These are phyloP conservation scores for Boletus pseudo-olivaceus DNA, from an alignment of 768 basidiomycete genomes.

Conservation along the genomic window DNA sequence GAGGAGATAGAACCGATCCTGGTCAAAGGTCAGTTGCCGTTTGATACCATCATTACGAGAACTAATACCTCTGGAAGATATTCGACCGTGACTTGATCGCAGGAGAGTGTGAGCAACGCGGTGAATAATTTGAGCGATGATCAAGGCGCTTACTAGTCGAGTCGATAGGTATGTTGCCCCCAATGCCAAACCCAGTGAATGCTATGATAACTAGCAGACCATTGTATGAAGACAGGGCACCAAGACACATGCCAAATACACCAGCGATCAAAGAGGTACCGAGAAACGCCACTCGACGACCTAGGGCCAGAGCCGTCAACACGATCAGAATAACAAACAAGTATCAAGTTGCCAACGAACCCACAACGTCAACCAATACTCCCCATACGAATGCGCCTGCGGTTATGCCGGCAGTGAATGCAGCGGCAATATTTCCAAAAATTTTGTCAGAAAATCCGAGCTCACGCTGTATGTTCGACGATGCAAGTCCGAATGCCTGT, in stretches of 20 bases:
- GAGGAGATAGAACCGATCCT: slow-evolving; percentile 17
- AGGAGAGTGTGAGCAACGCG: too few species aligned
- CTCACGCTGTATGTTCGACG: slow-evolving; percentile 1
- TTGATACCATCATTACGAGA: too few species aligned
- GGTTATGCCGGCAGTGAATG: slow-evolving; percentile 1
- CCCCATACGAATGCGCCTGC: slow-evolving; percentile 1
- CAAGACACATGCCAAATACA: slow-evolving; percentile 12
- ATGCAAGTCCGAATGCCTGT: background rate
- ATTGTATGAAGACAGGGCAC: slow-evolving; percentile 9
- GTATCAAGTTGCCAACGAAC: slow-evolving; percentile 1
- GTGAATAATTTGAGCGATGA: background rate
- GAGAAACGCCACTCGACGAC: slow-evolving; percentile 14
- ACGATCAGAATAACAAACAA: background rate
- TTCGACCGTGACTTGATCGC: slow-evolving; percentile 6
- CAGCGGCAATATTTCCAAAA: slow-evolving; percentile 2
- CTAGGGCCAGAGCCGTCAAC: background rate
- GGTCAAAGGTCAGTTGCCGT: background rate
- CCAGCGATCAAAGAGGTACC: slow-evolving; percentile 13
- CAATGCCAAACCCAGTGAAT: slow-evolving; percentile 11
- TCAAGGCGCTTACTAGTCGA: slow-evolving; percentile 5
- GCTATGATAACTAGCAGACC: slow-evolving; percentile 8
- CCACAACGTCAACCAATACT: slow-evolving; percentile 15
- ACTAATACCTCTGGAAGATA: slow-evolving; percentile 12
- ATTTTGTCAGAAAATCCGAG: too few species aligned
- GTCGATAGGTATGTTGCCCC: slow-evolving; percentile 16